Evolutionary conservation across 495 filamentous ascomycete genomes (phyloP).

Genomic region (Parathielavia appendiculata): DNA sequence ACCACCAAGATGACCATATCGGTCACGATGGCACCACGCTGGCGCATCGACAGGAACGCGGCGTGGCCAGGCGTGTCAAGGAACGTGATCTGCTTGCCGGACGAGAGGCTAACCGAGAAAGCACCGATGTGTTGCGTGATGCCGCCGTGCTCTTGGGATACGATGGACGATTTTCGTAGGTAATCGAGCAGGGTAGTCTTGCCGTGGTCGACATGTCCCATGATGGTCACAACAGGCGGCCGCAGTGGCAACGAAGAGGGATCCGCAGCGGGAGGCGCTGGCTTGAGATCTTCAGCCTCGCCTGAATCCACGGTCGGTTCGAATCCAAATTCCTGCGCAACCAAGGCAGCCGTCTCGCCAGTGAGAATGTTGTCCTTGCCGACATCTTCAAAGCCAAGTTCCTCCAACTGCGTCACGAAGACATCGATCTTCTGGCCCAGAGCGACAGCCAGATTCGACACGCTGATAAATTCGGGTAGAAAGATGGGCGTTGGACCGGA

Average conservation of each 20-base stretch:
- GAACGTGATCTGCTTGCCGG: conserved; percentile 87
- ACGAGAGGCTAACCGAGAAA: conserved; percentile 86
- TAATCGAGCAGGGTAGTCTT: conserved; percentile 97
- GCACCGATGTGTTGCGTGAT: conserved; percentile 99
- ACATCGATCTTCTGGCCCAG: conserved; percentile 64
- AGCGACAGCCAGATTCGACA: conserved; percentile 74
- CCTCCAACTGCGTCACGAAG: conserved; percentile 68
- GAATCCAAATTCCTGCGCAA: conserved; percentile 89
- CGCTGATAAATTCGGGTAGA: conserved; percentile 86
- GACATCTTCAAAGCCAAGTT: conserved; percentile 80
- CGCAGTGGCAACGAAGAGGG: conserved; percentile 62
- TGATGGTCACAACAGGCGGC: conserved; percentile 96
- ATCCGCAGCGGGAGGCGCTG: conserved; percentile 68
- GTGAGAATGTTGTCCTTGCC: conserved; percentile 76
- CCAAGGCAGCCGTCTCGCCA: conserved; percentile 81
- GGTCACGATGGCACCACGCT: conserved; percentile 90
- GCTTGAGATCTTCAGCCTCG: conserved; percentile 63
- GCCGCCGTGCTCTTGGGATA: conserved; percentile 85
- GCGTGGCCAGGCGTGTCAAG: conserved; percentile 96
- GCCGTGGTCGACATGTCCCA: conserved; percentile 99
- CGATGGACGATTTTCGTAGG: conserved; percentile 87
- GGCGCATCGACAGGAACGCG: conserved; percentile 92
- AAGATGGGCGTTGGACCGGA: conserved; percentile 47
- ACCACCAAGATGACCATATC: conserved; percentile 97
- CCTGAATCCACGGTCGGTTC: conserved; percentile 76